phyloP scores from a whole-genome alignment of 306 rosid species.

The Sphenostylis stenocarpa region DNA sequence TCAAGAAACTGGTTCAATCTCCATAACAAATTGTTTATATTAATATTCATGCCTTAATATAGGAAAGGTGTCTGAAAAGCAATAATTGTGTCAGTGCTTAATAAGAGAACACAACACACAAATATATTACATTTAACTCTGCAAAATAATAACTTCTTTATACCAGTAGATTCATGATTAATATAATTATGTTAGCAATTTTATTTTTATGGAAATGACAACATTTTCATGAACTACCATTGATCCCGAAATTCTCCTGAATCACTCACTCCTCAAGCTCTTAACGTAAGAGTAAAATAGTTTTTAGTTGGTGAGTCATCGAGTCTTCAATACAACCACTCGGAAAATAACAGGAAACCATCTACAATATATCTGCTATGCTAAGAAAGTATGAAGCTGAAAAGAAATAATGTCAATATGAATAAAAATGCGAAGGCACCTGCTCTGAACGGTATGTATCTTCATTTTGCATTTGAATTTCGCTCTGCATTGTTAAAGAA shows the following conservation, averaged over 20 bases:
- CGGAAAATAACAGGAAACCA: constrained; percentile 20
- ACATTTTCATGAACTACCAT: not conserved
- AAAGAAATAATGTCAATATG: constrained; percentile 30
- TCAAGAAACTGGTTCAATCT: not conserved
- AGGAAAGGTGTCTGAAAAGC: constrained; percentile 14
- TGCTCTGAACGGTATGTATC: constrained; percentile 85
- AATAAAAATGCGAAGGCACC: constrained; percentile 48
- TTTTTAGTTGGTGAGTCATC: constrained; percentile 6
- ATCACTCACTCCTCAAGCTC: constrained; percentile 3
- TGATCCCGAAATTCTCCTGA: not conserved
- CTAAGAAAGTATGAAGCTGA: constrained; percentile 24
- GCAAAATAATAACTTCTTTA: not conserved
- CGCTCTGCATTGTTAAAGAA: constrained; percentile 61
- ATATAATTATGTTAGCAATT: too few relatives aligned
- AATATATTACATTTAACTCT: constrained; percentile 20
- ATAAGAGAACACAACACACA: constrained; percentile 6
- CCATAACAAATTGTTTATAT: constrained; percentile 5
- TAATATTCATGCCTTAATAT: not conserved
- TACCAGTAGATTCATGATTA: too few relatives aligned
- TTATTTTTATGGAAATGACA: too few relatives aligned
- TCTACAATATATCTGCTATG: not conserved
- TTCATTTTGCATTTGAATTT: constrained; percentile 77
- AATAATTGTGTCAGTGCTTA: constrained; percentile 2
- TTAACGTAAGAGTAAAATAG: constrained; percentile 7
- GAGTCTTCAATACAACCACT: constrained; percentile 11